Conservation (phyloP, 129 eudicot species). For the Arctium minus region DNA sequence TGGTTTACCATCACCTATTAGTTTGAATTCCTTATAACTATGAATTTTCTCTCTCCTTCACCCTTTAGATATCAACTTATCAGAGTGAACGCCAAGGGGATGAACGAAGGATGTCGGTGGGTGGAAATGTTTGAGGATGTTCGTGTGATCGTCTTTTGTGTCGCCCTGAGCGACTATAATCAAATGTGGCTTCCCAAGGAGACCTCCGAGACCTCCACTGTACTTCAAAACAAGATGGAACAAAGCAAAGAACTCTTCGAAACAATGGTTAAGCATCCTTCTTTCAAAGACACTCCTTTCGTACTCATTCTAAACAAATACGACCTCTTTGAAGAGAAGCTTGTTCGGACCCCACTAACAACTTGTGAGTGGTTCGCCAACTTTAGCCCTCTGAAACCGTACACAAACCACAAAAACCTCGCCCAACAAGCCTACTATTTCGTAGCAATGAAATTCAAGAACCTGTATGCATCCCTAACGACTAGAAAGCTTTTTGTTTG, state of each 20-base stretch:
- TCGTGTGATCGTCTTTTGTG: conserved; percentile 73
- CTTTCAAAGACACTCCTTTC: conserved; percentile 90
- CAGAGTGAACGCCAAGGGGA: conserved; percentile 75
- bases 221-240: conserved; percentile 77
- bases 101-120: conserved; percentile 91
- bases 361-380: conserved; percentile 84
- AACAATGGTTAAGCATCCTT: conserved; percentile 72
- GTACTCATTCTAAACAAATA: conserved; percentile 83
- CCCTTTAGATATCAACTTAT: conserved; percentile 74
- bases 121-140: conserved; percentile 96
- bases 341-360: conserved; percentile 51
- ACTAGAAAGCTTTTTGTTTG: conserved; percentile 81
- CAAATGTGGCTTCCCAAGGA: conserved; percentile 53
- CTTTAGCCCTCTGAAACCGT: conserved; percentile 79
- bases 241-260: conserved; percentile 91
- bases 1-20: neutral
- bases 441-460: conserved; percentile 92
- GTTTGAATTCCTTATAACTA: neutral
- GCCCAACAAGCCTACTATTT: conserved; percentile 94
- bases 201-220: conserved; percentile 29
- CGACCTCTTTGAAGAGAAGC: conserved; percentile 88
- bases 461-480: conserved; percentile 69
- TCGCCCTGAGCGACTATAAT: conserved; percentile 71
- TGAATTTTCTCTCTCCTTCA: neutral
- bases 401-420: conserved; percentile 67